Percentiles rank a stretch among this genome's conserved stretches.
phyloP scores from a whole-genome alignment of 257 asterid genomes.

The Cordia subcordata region DNA sequence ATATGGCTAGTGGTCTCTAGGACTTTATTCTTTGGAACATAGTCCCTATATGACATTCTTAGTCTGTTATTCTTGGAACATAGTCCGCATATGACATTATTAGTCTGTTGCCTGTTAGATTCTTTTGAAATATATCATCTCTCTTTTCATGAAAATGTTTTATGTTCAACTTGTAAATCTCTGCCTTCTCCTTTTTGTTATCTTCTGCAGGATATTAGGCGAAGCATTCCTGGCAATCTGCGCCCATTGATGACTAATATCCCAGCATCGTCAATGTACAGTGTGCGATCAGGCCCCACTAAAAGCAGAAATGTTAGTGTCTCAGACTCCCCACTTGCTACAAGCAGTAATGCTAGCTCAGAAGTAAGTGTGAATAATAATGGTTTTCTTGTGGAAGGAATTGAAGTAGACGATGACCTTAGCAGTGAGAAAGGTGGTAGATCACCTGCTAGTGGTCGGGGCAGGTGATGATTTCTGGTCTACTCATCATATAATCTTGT shows the following conservation, averaged over 20 bases:
- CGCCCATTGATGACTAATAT: slow-evolving; percentile 84
- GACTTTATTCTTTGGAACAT: neutral
- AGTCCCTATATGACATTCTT: no score
- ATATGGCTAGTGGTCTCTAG: neutral
- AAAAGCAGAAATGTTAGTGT: slow-evolving; percentile 61
- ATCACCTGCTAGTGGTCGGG: slow-evolving; percentile 25
- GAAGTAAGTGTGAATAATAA: slow-evolving; percentile 79
- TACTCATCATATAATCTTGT: neutral
- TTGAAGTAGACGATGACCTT: slow-evolving; percentile 60
- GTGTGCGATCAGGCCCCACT: slow-evolving; percentile 81
- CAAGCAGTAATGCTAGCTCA: slow-evolving; percentile 95
- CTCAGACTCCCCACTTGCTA: slow-evolving; percentile 88
- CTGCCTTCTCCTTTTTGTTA: neutral
- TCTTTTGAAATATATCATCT: neutral
- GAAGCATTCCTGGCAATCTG: slow-evolving; percentile 69
- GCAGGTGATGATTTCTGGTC: neutral
- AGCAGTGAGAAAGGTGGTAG: slow-evolving; percentile 62
- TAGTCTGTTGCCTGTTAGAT: no score
- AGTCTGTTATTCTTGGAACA: no score
- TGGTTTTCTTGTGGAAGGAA: slow-evolving; percentile 32
- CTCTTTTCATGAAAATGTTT: neutral
- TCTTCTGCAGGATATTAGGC: slow-evolving; percentile 75
- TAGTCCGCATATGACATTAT: no score
- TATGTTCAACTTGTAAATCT: neutral
- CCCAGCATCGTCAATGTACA: slow-evolving; percentile 92